A percentile compares a stretch with the other conserved stretches of the same genome.
Conservation (phyloP, 2,329 filamentous ascomycete genomes). For the Coniochaeta hoffmannii region DNA sequence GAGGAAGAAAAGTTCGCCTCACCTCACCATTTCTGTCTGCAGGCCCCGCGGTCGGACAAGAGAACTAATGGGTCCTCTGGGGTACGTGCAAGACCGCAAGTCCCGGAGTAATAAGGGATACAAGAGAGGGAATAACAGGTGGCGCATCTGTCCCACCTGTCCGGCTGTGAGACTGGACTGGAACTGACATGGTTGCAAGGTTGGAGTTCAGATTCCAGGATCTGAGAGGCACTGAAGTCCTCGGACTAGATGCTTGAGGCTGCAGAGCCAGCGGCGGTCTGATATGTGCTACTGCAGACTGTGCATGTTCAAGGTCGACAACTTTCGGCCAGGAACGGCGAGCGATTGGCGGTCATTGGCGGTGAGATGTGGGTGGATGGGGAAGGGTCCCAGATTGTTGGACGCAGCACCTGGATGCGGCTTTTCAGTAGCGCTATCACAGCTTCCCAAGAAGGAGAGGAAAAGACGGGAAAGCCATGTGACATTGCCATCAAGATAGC, state of each 20-base stretch:
- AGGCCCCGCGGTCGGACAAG: not conserved
- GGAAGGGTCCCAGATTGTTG: not conserved
- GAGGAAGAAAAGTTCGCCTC: not conserved
- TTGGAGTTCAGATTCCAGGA: not conserved
- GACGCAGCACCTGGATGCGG: not conserved
- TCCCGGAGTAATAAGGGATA: not conserved
- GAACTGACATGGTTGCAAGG: not conserved
- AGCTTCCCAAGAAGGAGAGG: not conserved
- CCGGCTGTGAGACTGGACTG: not conserved
- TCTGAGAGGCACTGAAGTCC: not conserved
- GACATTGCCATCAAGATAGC: not conserved
- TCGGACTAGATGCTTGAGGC: too few relatives aligned
- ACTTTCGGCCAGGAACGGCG: not conserved
- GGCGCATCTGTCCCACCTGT: not conserved
- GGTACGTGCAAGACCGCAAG: not conserved
- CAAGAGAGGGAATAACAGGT: not conserved
- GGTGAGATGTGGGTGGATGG: not conserved
- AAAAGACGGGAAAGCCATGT: not conserved
- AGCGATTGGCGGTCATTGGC: not conserved
- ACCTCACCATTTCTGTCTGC: not conserved
- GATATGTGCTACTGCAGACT: not conserved
- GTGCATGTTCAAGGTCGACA: not conserved
- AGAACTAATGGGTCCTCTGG: not conserved
- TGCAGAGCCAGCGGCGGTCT: not conserved
- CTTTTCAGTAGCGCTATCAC: not conserved